These are phyloP conservation scores for Metschnikowia corniflorae DNA, from an alignment of 805 yeast genomes.

Conservation along the genomic window DNA sequence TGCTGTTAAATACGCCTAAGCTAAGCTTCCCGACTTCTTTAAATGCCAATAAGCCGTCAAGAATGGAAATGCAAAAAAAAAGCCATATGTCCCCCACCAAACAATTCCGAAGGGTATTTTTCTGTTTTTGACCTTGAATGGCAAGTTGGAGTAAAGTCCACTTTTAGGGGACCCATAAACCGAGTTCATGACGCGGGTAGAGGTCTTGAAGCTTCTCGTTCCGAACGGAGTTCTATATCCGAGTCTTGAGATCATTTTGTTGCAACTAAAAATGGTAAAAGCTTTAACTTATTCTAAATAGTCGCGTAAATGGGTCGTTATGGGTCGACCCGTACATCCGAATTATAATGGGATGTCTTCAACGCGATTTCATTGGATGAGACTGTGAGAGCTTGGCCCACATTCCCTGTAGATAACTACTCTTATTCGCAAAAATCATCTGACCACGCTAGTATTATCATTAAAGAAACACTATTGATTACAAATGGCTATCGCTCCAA, in stretches of 20 bases:
- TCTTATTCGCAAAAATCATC: neutral
- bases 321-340: no score
- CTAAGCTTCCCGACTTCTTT: constrained; percentile 72
- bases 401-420: constrained; percentile 9
- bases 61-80: constrained; percentile 55
- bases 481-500: constrained; percentile 76
- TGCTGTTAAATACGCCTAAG: constrained; percentile 3
- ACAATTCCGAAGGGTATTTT: constrained; percentile 81
- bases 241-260: constrained; percentile 28
- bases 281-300: no score
- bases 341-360: no score
- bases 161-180: constrained; percentile 38
- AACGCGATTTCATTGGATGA: no score
- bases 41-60: constrained; percentile 74
- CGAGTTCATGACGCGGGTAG: constrained; percentile 37
- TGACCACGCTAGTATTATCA: no score
- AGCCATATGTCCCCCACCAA: constrained; percentile 68
- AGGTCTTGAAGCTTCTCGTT: constrained; percentile 43
- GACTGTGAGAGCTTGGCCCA: constrained; percentile 4
- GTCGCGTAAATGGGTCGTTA: no score
- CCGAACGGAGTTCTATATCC: constrained; percentile 19
- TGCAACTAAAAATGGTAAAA: no score
- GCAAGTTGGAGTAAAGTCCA: constrained; percentile 89
- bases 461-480: neutral
- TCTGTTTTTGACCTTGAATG: constrained; percentile 92